Evolutionary conservation across 306 rosid species (phyloP), one percentile per base, ranked within the genome.

Genomic region (Dicorynia guianensis): DNA sequence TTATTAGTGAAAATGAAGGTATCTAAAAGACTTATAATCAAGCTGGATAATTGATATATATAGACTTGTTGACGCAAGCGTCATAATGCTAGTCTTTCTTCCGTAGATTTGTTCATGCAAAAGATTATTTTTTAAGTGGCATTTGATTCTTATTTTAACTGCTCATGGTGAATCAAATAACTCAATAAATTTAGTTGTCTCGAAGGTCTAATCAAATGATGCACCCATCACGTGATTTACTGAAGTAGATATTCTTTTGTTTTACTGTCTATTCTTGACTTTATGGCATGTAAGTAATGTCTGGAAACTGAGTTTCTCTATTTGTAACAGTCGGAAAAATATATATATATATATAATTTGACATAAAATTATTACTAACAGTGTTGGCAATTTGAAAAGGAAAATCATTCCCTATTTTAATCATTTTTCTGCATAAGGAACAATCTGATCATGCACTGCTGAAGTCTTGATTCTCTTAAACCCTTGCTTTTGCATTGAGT

Each of bases 401-500:
- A 11, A 36, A 54, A 19, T 17, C 1, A 14, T 38, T 38, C 47
- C 7, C 38, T 58, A 34, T 49, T 7, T 65, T 69, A 17, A 69
- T 52, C 18, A 36, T 69, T 39, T 55, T 1, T 64, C 13, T 15
- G 38, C n/a, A 9, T 18, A 42, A 55, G 9, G 15, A 25, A 25
- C 7, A 9, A 9, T 25, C 7, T 17, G 9, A 52, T 64, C 71
- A 25, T 54, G 44, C 65, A 66, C 38, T 66, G 4, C 42, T 44
- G 8, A 11, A 54, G 52, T 20, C 8, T 42, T 25, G 18, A 14
- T 42, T 39, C 19, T 8, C 44, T 14, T 35, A 7, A 50, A 74
- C 17, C 57, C 46, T 5, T 57, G 62, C 17, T 73, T 73, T 58
- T 20, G 10, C 35, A 7, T 39, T 74, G 70, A 36, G 49, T 36